A percentile compares a stretch with the other conserved stretches of the same genome.
Evolutionary conservation across 208 protist genomes (phyloP).

Genomic region (Leishmania guyanensis): DNA sequence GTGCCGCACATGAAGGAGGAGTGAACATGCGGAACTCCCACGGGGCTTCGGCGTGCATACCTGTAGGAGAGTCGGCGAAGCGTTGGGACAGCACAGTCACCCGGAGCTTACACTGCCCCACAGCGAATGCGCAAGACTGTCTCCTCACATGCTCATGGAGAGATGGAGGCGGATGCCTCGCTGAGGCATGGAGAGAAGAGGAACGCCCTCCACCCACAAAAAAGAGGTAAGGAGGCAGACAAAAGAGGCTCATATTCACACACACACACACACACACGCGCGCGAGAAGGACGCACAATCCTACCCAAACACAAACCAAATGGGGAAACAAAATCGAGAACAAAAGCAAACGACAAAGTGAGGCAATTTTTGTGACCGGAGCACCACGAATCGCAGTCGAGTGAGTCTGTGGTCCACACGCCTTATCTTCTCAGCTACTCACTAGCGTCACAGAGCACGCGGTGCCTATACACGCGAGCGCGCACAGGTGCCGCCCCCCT

Average conservation of each 20-base stretch:
- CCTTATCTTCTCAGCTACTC: background rate
- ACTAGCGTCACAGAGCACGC: background rate
- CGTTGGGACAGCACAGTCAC: too few species aligned
- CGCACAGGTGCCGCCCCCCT: background rate
- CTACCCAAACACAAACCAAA: background rate
- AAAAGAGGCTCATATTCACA: background rate
- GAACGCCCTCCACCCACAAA: background rate
- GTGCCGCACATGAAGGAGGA: too few species aligned
- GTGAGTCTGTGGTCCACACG: background rate
- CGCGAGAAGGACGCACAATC: background rate
- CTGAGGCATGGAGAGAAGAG: too few species aligned
- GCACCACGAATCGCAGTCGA: background rate
- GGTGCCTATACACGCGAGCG: background rate
- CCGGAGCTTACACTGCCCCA: too few species aligned
- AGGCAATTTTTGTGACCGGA: background rate
- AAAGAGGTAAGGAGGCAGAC: background rate
- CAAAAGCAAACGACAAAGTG: background rate
- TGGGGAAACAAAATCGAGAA: background rate
- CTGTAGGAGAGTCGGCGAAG: too few species aligned
- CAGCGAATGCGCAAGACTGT: too few species aligned
- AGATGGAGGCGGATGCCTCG: background rate
- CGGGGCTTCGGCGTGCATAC: too few species aligned
- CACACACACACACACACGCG: background rate
- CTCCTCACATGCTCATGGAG: background rate
- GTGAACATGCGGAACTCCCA: too few species aligned